A percentile compares a stretch with the other conserved stretches of the same genome.
Conservation (phyloP, 2,329 filamentous ascomycete species). For the Pyrenochaeta sp. region DNA sequence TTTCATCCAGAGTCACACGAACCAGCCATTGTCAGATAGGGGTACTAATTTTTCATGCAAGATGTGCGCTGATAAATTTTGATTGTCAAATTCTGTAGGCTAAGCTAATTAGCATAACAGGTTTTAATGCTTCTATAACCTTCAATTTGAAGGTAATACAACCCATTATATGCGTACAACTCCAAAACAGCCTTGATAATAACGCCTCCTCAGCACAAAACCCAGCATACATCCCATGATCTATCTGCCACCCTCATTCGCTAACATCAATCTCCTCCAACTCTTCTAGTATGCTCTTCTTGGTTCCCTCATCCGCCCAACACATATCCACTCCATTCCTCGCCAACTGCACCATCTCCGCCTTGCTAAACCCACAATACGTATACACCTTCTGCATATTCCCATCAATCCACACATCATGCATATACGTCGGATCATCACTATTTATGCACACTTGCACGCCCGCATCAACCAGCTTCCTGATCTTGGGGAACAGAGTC, state of each 20-base stretch:
- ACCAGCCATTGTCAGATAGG: too few relatives aligned
- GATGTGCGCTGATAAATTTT: too few relatives aligned
- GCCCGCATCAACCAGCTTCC: conserved; percentile 35
- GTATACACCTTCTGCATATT: conserved; percentile 56
- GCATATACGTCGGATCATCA: conserved; percentile 60
- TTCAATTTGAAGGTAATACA: too few relatives aligned
- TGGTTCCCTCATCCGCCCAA: conserved; percentile 55
- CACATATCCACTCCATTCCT: conserved; percentile 56
- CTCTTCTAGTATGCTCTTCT: conserved; percentile 26
- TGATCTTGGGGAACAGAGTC: conserved; percentile 55
- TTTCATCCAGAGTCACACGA: too few relatives aligned
- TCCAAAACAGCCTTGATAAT: too few relatives aligned
- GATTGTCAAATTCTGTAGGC: too few relatives aligned
- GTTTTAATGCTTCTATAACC: too few relatives aligned
- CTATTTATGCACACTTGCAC: conserved; percentile 59
- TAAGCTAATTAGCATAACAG: too few relatives aligned
- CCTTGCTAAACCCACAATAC: conserved; percentile 51
- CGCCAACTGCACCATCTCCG: conserved; percentile 53
- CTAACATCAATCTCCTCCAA: conserved; percentile 5
- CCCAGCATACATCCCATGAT: too few relatives aligned
- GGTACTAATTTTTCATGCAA: too few relatives aligned
- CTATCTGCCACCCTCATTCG: neutral
- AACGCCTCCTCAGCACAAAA: too few relatives aligned
- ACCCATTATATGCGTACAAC: too few relatives aligned
- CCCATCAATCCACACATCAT: conserved; percentile 59